phyloP scores from a whole-genome alignment of 2,329 filamentous ascomycete genomes.

The Trichophyton schoenleinii region DNA sequence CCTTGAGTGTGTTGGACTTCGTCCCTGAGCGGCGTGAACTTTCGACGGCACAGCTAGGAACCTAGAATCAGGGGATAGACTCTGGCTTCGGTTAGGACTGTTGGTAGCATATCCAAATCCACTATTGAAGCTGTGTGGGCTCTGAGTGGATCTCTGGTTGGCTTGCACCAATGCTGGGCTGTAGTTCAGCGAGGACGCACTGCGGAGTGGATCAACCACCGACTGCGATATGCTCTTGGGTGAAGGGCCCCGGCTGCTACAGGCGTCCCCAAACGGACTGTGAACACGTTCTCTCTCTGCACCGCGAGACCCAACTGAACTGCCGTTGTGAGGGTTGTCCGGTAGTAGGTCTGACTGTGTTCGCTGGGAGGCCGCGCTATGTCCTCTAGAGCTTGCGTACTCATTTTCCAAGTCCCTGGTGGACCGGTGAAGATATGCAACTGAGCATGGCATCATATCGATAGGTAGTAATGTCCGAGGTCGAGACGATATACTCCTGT shows the following conservation, averaged over 20 bases:
- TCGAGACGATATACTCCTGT: background rate
- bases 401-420: background rate
- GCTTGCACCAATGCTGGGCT: background rate
- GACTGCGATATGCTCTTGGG: conserved; percentile 4
- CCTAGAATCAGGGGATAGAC: background rate
- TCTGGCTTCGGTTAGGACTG: background rate
- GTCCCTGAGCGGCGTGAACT: background rate
- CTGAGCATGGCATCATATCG: background rate
- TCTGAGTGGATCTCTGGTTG: background rate
- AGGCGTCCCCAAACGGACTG: conserved; percentile 10
- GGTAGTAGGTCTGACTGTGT: background rate
- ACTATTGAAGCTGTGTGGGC: background rate
- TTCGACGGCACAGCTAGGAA: background rate
- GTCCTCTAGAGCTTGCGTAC: background rate
- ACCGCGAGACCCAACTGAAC: conserved; percentile 6
- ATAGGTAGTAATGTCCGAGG: background rate
- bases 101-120: background rate
- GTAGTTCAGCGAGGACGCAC: background rate
- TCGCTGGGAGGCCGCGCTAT: conserved; percentile 19
- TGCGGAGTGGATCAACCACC: background rate
- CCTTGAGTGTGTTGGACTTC: background rate
- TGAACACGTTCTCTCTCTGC: conserved; percentile 9
- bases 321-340: conserved; percentile 10
- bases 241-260: conserved; percentile 13
- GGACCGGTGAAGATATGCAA: background rate